These are phyloP conservation scores for Patellifolia procumbens DNA, from an alignment of 179 eudicot genomes.

Conservation along the genomic window DNA sequence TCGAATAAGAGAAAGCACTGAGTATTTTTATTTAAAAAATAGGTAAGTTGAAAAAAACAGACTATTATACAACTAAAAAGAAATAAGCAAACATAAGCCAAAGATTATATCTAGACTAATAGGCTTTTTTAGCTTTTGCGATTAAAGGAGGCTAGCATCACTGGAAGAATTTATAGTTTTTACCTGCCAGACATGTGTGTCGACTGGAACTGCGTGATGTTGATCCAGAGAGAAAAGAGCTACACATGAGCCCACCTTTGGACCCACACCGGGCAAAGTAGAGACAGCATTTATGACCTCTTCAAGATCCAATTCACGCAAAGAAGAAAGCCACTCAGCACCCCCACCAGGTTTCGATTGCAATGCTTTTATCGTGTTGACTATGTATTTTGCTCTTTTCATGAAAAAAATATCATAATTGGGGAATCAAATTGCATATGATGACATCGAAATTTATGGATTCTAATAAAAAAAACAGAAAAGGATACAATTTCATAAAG, in stretches of 20 bases:
- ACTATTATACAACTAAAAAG: no score
- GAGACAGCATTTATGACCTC: conserved; percentile 61
- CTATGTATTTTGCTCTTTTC: conserved; percentile 83
- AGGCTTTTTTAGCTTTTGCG: no score
- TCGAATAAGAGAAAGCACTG: no score
- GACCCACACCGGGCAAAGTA: conserved; percentile 91
- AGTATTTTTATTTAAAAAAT: no score
- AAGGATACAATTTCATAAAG: neutral
- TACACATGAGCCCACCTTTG: conserved; percentile 95
- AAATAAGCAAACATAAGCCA: no score
- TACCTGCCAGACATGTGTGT: conserved; percentile 95
- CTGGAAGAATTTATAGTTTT: neutral
- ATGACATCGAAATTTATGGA: neutral
- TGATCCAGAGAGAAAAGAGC: conserved; percentile 96
- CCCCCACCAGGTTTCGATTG: conserved; percentile 79
- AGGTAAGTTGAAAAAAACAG: no score
- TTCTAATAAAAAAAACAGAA: neutral
- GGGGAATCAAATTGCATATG: neutral
- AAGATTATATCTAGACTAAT: no score
- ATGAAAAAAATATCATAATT: conserved; percentile 18
- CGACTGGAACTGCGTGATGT: conserved; percentile 94
- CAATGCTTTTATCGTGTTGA: conserved; percentile 66
- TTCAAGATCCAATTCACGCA: conserved; percentile 64
- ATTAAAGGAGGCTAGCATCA: neutral
- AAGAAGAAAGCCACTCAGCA: conserved; percentile 73